phyloP scores from a whole-genome alignment of 768 basidiomycete genomes.

The Podaxis sp. region DNA sequence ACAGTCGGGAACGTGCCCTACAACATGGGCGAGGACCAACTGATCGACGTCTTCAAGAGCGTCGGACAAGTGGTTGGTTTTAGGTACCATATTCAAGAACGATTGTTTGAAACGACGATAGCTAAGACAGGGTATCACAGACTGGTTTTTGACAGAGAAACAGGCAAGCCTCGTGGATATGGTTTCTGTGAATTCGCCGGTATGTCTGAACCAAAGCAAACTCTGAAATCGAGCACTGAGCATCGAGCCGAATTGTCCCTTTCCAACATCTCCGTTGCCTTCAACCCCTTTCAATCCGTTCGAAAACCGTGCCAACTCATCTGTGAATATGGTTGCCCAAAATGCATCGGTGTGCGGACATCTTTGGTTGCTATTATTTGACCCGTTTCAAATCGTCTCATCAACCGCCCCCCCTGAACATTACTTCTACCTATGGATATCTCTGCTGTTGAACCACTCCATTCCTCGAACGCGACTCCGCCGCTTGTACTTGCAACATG shows the following conservation, averaged over 20 bases:
- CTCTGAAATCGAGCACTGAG: conserved; percentile 22
- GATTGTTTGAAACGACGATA: conserved; percentile 3
- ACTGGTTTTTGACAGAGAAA: conserved; percentile 86
- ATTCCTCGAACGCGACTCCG: background rate
- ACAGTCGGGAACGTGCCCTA: conserved; percentile 88
- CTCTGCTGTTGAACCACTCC: conserved; percentile 12
- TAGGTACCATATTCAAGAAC: conserved; percentile 46
- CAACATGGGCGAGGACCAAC: conserved; percentile 86
- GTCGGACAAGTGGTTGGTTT: conserved; percentile 90
- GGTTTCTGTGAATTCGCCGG: conserved; percentile 93
- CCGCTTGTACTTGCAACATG: background rate
- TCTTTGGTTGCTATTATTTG: conserved; percentile 10
- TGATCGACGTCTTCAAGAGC: conserved; percentile 86
- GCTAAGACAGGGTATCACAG: conserved; percentile 36
- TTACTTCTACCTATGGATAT: background rate
- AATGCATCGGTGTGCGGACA: background rate
- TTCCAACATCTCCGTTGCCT: conserved; percentile 14
- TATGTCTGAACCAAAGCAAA: conserved; percentile 44
- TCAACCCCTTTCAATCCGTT: background rate
- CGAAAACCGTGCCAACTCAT: background rate
- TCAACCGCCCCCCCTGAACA: background rate
- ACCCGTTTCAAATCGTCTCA: conserved; percentile 8
- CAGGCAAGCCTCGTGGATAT: conserved; percentile 93
- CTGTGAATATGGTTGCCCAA: background rate
- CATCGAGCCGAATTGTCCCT: conserved; percentile 37